Evolutionary conservation across 2,329 filamentous ascomycete genomes (phyloP), one percentile per base, ranked within the genome.

Genomic region (Aureobasidium zeae): DNA sequence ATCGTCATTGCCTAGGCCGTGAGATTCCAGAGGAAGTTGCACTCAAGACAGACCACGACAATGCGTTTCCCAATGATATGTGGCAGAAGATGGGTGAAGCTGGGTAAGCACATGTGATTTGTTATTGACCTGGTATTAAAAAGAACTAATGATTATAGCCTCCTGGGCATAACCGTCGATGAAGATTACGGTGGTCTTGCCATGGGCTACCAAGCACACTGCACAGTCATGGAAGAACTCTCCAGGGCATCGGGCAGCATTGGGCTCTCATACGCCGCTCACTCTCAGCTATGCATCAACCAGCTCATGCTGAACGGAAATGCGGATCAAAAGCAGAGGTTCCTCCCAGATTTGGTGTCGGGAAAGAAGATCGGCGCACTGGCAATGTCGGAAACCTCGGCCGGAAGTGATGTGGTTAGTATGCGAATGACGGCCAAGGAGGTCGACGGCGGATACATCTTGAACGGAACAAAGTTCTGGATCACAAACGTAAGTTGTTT

Each of bases 401-500:
- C 89, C 1, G 89, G 89, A 11, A 88, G 82, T 53, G 89, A 98
- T 65, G 89, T 98, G 3, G 88, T 98, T 20, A 85, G 83, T 64
- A 96, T 96, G 89, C 86, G 88, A 61, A 93, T 81, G 32, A 81
- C 77, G 3, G 89, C 88, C 0, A 83, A 77, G 60, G 72, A 76
- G 51, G 83, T 86, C 9, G 83, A 91, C 55, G 88, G 87, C 25
- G 89, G 89, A 20, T 95, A 83, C 62, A 50, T 88, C 15, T 69
- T 98, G 44, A 86, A 88, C 57, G 89, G 88, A 22, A 85, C 81
- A 48, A 95, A 98, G 73, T 95, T 96, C 89, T 98, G 89, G 89
- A 98, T 98, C 61, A 98, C 89, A 49, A 98, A 98, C 64, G 86
- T 74, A 53, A 31, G 63, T 55, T 13, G 3, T 35, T 3, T n/a